These are phyloP conservation scores for Chlorella sp. DNA, from an alignment of 139 green algal species.

Conservation along the genomic window DNA sequence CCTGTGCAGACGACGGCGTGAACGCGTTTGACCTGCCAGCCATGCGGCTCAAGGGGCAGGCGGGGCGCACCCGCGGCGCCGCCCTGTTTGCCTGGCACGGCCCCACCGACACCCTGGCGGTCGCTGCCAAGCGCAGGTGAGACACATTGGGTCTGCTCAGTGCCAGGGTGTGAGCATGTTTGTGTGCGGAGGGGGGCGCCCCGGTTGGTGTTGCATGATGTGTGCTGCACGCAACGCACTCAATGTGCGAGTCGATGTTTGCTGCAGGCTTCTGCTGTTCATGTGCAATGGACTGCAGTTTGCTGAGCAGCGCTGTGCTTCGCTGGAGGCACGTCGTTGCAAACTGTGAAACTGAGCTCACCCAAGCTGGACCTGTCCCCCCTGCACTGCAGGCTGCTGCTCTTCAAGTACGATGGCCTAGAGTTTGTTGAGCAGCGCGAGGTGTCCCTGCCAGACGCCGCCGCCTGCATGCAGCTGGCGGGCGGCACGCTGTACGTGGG, in stretches of 20 bases:
- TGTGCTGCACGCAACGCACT: too few species aligned
- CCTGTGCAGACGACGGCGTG: conserved; percentile 36
- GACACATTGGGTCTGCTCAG: too few species aligned
- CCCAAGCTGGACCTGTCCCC: background rate
- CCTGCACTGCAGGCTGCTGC: conserved; percentile 23
- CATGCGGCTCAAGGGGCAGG: conserved; percentile 40
- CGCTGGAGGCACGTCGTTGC: too few species aligned
- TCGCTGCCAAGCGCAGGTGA: conserved; percentile 49
- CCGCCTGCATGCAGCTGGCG: conserved; percentile 39
- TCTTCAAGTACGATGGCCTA: conserved; percentile 51
- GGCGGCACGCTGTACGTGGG: conserved; percentile 50
- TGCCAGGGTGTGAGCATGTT: too few species aligned
- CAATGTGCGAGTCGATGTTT: too few species aligned
- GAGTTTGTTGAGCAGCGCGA: conserved; percentile 68
- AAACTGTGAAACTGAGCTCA: too few species aligned
- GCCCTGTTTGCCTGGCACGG: conserved; percentile 62
- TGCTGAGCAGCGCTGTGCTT: background rate
- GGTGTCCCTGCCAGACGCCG: conserved; percentile 49
- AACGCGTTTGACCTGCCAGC: conserved; percentile 44
- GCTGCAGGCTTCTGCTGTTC: conserved; percentile 56
- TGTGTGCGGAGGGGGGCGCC: too few species aligned
- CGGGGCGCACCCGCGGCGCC: conserved; percentile 39
- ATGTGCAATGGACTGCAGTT: conserved; percentile 57
- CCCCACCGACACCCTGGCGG: conserved; percentile 37
- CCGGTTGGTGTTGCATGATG: too few species aligned